Base-by-base conservation (phyloP, 2,329 filamentous ascomycete genomes). In the Ciborinia camelliae region DNA sequence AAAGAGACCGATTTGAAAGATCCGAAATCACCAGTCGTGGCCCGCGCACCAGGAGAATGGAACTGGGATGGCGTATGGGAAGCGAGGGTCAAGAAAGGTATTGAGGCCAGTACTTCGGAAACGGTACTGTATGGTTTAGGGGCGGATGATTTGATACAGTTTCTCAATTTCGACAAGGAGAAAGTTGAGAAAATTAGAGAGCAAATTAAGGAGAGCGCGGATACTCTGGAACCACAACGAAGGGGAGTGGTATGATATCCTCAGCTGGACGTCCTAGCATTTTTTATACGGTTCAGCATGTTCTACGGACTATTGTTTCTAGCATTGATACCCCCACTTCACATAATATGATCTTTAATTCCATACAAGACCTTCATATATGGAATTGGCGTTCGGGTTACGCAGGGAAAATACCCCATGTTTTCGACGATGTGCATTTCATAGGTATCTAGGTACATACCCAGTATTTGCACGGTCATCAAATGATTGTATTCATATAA, bases 51-150 rank as follows among this genome's bases (percentile, higher is more conserved):
- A 0, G 90, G 90, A 8, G 90, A 96, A 72, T 98, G 94, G 94
- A 96, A 96, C 74, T 98, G 94, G 94, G 92, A 97, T 73, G 93
- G 94, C 0, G 94, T 98, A 0, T 99, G 94, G 94, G 91, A 96
- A 75, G 89, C 93, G 69, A 84, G 94, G 63, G 93, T 97, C 0
- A 88, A 86, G 76, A 90, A 89, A 75, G 90, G 90, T 23, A 85
- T 97, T 51, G 84, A 88, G 59, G 82, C 84, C 12, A 96, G 92
- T 73, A 78, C 92, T 58, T 90, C 91, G 0, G 94, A 98, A 70
- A 80, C 87, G 1, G 87, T 91, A 5, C 78, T 98, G 30, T 98
- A 88, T 77, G 91, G 92, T 7, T 82, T 82, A 65, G 79, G 82
- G 51, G 79, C 78, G 20, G 90, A 92, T 75, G 91, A 96, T 69